Base-by-base conservation (phyloP, 2,329 filamentous ascomycete genomes). In the Arthrobotrys pseudoclavata region DNA sequence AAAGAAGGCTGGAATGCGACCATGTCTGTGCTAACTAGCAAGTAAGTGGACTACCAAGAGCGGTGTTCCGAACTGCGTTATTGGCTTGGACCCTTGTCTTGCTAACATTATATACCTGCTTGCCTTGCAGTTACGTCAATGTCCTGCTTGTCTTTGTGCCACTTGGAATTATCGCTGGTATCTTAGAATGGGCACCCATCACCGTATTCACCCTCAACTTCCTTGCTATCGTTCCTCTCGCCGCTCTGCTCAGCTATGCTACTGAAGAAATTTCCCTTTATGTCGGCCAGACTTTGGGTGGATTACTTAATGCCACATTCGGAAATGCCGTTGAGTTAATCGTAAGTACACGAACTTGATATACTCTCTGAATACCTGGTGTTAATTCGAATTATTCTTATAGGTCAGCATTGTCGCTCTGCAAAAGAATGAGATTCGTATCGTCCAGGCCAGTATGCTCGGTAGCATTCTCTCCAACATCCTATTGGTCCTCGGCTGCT, bases 361-460 rank as follows among this genome's bases (percentile, higher is more conserved):
- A 12, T 20, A 22, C 7, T n/a, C n/a, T 48, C 22, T 40, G 31
- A 18, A 40, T 6, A 7, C 37, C 20, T 31, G 42, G 10, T 52
- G 48, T 60, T 70, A 31, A 78, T 55, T 37, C 22, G 37, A 55
- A 61, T 63, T 9, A 82, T 95, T 92, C 92, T 97, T 83, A 18
- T 40, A 76, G 72, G 72, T 76, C 52, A 97, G 93, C 83, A 95
- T 98, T 81, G 91, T 98, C 79, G 96, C 96, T 18, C 88, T 99
- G 53, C 89, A 87, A 80, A 90, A 96, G 81, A 89, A 90, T 79
- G 92, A 98, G 85, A 96, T 97, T 82, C 91, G 95, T 81, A 94
- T 98, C 80, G 95, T 98, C n/a, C 96, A 98, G 85, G 92, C 95
- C 20, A 97, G 93, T 79, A 98, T 98, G 94, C 90, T 98, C 37